A percentile compares a stretch with the other conserved stretches of the same genome.
Evolutionary conservation across 305 asterid species (phyloP).

Genomic region (Solanum aculeatissimum): DNA sequence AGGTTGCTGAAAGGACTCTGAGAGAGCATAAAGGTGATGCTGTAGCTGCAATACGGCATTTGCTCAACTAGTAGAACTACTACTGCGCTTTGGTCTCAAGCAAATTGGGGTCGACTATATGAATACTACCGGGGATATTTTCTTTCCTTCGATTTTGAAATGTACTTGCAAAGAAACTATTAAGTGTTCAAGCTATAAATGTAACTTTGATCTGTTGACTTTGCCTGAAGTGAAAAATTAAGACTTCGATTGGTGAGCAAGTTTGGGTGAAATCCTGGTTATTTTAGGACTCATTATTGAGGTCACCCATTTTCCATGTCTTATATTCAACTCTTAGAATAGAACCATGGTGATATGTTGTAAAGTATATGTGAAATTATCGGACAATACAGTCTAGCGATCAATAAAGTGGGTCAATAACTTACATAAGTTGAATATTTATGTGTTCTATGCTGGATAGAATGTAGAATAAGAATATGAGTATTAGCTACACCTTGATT

Average conservation of each 20-base stretch:
- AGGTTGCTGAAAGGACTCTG: slow-evolving; percentile 79
- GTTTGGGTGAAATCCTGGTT: neutral
- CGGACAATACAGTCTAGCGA: neutral
- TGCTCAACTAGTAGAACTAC: slow-evolving; percentile 30
- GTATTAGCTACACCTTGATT: no score
- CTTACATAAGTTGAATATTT: no score
- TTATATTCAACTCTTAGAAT: neutral
- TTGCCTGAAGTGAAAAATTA: neutral
- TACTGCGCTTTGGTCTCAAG: neutral
- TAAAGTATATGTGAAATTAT: neutral
- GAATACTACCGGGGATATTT: neutral
- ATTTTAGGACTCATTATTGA: neutral
- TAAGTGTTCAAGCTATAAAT: neutral
- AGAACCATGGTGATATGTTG: neutral
- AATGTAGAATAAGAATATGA: no score
- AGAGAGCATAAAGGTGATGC: slow-evolving; percentile 94
- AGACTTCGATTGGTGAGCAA: neutral
- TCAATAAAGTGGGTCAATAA: neutral
- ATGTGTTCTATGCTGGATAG: no score
- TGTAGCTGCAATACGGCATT: slow-evolving; percentile 82
- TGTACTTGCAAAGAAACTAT: neutral
- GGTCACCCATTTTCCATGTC: neutral
- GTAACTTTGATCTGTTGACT: neutral
- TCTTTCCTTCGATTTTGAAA: neutral
- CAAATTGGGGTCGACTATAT: neutral